A percentile compares a stretch with the other conserved stretches of the same genome.
phyloP scores from a whole-genome alignment of 345 rosid species.

The Eucalyptus polybractea region DNA sequence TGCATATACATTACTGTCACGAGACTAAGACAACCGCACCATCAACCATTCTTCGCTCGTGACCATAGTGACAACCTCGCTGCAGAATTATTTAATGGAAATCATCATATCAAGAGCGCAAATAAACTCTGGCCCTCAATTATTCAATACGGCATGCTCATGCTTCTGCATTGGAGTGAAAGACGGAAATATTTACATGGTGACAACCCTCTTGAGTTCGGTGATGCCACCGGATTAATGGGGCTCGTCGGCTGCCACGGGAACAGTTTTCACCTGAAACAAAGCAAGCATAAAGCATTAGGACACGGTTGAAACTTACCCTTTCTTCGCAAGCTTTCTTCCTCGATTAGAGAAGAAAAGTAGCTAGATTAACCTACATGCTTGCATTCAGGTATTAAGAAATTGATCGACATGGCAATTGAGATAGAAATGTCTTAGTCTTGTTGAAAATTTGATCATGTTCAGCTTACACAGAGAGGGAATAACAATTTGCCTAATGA shows the following conservation, averaged over 20 bases:
- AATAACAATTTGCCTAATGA: background rate
- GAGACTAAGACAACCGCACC: background rate
- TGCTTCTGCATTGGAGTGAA: background rate
- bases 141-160: background rate
- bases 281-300: background rate
- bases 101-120: background rate
- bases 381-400: background rate
- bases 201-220: background rate
- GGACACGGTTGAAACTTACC: background rate
- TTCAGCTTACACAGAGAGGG: background rate
- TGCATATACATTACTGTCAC: background rate
- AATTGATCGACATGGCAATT: background rate
- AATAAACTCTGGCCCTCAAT: background rate
- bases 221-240: background rate
- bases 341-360: background rate
- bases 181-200: background rate
- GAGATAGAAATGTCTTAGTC: background rate
- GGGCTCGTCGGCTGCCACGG: slow-evolving; percentile 46
- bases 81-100: background rate
- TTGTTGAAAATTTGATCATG: background rate
- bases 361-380: background rate
- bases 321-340: background rate
- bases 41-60: background rate
- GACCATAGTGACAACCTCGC: background rate
- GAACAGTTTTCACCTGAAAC: slow-evolving; percentile 76